A percentile compares a stretch with the other conserved stretches of the same genome.
phyloP scores from a whole-genome alignment of 345 rosid genomes.

The Populus pruinosa region DNA sequence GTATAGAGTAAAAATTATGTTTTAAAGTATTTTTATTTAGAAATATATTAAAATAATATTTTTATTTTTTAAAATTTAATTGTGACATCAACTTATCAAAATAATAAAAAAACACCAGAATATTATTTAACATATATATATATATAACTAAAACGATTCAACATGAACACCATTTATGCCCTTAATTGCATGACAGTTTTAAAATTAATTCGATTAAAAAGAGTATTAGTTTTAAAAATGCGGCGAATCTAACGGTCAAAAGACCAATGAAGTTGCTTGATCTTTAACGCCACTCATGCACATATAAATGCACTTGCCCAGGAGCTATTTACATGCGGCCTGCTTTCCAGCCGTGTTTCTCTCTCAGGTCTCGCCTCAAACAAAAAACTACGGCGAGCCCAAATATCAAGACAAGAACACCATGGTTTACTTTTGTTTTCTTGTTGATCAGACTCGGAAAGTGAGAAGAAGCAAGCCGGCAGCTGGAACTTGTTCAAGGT shows the following conservation, averaged over 20 bases:
- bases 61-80: too few species aligned
- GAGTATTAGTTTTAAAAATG: background rate
- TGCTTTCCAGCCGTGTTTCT: background rate
- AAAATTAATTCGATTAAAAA: too few species aligned
- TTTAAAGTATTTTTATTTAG: too few species aligned
- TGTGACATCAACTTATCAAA: fast-evolving
- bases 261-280: conserved; percentile 1
- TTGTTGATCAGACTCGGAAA: conserved; percentile 77
- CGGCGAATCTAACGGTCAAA: background rate
- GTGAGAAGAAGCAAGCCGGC: conserved; percentile 79
- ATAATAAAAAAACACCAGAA: too few species aligned
- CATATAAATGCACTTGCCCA: background rate
- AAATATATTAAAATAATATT: too few species aligned
- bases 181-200: too few species aligned
- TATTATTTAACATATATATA: too few species aligned
- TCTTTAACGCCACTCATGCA: background rate
- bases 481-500: conserved; percentile 80
- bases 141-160: too few species aligned
- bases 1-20: too few species aligned
- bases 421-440: conserved; percentile 81
- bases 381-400: background rate
- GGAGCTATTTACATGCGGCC: background rate
- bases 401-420: background rate
- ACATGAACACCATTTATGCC: too few species aligned
- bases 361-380: background rate